Conservation (phyloP, 2,329 filamentous ascomycete genomes). For the Colletotrichum higginsianum region DNA sequence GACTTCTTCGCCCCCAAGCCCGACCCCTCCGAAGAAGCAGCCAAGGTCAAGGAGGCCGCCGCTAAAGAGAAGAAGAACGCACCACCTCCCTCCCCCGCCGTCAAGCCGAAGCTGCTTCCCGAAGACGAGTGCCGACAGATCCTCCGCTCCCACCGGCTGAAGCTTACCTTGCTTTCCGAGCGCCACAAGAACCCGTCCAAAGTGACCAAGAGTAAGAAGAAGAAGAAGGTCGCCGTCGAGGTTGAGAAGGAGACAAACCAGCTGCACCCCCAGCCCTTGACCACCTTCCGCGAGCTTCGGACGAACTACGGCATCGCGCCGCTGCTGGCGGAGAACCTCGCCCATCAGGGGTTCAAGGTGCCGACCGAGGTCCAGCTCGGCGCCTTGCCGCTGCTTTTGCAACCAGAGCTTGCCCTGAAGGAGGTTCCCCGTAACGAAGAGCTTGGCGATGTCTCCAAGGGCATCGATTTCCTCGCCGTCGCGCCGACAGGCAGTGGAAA, state of each 20-base stretch:
- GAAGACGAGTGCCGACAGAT: constrained; percentile 82
- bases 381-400: constrained; percentile 83
- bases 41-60: constrained; percentile 36
- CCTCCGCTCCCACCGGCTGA: constrained; percentile 85
- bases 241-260: constrained; percentile 70
- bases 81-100: constrained; percentile 46
- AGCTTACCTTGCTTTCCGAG: constrained; percentile 81
- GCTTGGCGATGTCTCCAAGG: constrained; percentile 48
- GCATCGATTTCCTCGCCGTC: constrained; percentile 85
- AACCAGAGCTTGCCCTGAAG: constrained; percentile 66
- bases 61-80: constrained; percentile 45
- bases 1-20: constrained; percentile 72
- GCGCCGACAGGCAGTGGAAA: constrained; percentile 98
- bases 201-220: constrained; percentile 71
- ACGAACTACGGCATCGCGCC: constrained; percentile 80
- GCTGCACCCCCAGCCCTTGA: constrained; percentile 85
- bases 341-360: constrained; percentile 85
- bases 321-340: constrained; percentile 83
- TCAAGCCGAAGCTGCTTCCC: constrained; percentile 63
- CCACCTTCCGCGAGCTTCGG: constrained; percentile 81
- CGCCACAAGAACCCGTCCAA: constrained; percentile 58
- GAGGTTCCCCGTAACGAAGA: constrained; percentile 53
- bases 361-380: constrained; percentile 96
- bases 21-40: constrained; percentile 43
- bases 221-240: constrained; percentile 58